These are phyloP conservation scores for Globisporangium takayamanum DNA, from an alignment of 352 stramenopile genomes.

Conservation along the genomic window DNA sequence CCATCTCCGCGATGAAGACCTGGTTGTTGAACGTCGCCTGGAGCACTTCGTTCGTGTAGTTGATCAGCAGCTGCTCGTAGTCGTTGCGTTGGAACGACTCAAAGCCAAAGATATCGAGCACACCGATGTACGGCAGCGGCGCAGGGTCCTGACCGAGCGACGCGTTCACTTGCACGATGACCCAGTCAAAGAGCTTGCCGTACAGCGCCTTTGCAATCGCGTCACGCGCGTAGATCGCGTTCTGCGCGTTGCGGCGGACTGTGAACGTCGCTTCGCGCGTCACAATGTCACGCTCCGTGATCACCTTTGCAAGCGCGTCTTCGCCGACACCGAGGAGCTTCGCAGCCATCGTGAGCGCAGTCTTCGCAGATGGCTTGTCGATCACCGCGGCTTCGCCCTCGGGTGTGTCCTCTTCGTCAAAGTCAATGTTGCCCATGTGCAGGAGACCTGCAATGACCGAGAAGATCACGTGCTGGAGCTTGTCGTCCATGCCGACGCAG, in stretches of 20 bases:
- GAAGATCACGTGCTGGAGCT: constrained; percentile 84
- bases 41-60: constrained; percentile 88
- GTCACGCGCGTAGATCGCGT: constrained; percentile 85
- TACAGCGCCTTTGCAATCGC: constrained; percentile 94
- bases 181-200: constrained; percentile 89
- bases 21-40: constrained; percentile 88
- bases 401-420: constrained; percentile 86
- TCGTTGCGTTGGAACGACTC: constrained; percentile 89
- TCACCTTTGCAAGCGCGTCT: constrained; percentile 61
- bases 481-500: constrained; percentile 72
- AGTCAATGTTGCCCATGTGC: constrained; percentile 95
- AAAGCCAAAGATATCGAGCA: constrained; percentile 91
- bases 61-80: constrained; percentile 88
- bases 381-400: constrained; percentile 76
- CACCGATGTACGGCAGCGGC: constrained; percentile 83
- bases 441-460: constrained; percentile 90
- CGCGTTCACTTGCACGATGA: constrained; percentile 90
- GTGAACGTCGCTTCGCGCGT: constrained; percentile 82
- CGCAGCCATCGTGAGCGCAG: constrained; percentile 41
- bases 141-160: constrained; percentile 75
- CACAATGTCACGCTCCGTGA: constrained; percentile 83
- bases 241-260: constrained; percentile 72
- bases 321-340: constrained; percentile 67
- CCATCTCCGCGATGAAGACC: constrained; percentile 87
- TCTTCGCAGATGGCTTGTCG: constrained; percentile 58